These are phyloP conservation scores for Cryptococcus jaspeensis DNA, from an alignment of 1,284 basidiomycete genomes.

Conservation along the genomic window DNA sequence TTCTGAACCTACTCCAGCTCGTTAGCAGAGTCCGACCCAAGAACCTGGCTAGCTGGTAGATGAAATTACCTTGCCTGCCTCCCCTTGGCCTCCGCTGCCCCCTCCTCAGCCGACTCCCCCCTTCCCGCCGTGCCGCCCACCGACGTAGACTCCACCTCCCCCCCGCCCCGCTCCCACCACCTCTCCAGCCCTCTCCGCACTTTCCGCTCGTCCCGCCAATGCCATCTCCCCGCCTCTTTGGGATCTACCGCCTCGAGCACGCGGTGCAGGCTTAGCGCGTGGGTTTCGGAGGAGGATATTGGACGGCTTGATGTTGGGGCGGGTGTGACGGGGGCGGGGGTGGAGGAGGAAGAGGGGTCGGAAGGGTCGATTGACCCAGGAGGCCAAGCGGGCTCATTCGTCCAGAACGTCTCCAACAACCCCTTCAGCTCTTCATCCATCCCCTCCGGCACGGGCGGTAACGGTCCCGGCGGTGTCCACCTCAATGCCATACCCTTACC, in stretches of 20 bases:
- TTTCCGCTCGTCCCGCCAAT: constrained; percentile 91
- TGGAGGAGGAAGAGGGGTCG: background rate
- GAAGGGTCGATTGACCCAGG: background rate
- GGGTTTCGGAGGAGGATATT: constrained; percentile 56
- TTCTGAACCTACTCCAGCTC: constrained; percentile 62
- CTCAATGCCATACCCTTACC: constrained; percentile 8
- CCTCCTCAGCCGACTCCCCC: constrained; percentile 48
- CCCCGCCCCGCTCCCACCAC: constrained; percentile 68
- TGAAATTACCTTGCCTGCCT: constrained; percentile 19
- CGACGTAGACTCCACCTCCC: constrained; percentile 30
- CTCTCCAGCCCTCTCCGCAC: constrained; percentile 77
- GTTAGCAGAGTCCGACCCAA: background rate
- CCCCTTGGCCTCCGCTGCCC: constrained; percentile 47
- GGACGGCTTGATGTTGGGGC: constrained; percentile 23
- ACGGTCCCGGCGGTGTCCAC: constrained; percentile 35
- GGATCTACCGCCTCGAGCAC: constrained; percentile 74
- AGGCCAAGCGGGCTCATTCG: constrained; percentile 32
- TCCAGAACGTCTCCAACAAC: constrained; percentile 48
- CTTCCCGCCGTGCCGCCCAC: too few relatives aligned
- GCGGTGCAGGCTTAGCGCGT: constrained; percentile 62
- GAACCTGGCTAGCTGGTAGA: background rate
- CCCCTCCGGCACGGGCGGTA: constrained; percentile 40
- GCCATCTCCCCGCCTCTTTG: constrained; percentile 78
- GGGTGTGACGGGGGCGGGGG: background rate
- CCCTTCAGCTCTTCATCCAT: constrained; percentile 22